Evolutionary conservation across 2,329 filamentous ascomycete species (phyloP), one percentile per base, ranked within the genome.

Genomic region (Raffaelea albimanens): DNA sequence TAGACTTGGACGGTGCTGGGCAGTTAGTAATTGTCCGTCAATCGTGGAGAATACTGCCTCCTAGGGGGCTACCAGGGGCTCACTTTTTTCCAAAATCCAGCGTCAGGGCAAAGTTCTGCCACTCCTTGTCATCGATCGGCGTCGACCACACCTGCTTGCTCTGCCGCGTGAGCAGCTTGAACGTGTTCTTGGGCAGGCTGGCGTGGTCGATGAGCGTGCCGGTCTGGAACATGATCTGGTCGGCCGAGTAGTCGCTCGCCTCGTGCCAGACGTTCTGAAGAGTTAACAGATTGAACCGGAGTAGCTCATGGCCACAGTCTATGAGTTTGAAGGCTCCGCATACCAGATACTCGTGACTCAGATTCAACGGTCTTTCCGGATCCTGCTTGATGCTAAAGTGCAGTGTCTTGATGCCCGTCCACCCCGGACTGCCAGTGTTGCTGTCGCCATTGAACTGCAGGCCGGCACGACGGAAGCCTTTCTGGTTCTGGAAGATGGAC

Each of bases 41-140:
- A n/a, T n/a, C n/a, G n/a, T n/a, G n/a, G n/a, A n/a, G n/a, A n/a
- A n/a, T n/a, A n/a, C n/a, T n/a, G n/a, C n/a, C n/a, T n/a, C n/a
- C n/a, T n/a, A n/a, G n/a, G n/a, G n/a, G n/a, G n/a, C n/a, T n/a
- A n/a, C n/a, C n/a, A n/a, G n/a, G n/a, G n/a, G n/a, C 70, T 51
- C 60, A 78, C 74, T 79, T 79, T 54, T 71, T 66, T 38, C 59
- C 58, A 53, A 75, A 80, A 57, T 81, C 71, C 18, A 80, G 60
- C 10, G 69, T 73, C 34, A 79, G 55, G 19, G 74, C 78, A 64
- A 80, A 81, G 61, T 81, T 81, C 59, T 82, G 76, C 76, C 76
- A 81, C 18, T 66, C 65, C 31, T 59, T 63, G 23, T 60, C 55
- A 38, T 71, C 67, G 40, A 78, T 60, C 5, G 63, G 59, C 13